Evolutionary conservation across 148 eudicot species (phyloP), one percentile per base, ranked within the genome.

Genomic region (Chenopodium berlandieri): DNA sequence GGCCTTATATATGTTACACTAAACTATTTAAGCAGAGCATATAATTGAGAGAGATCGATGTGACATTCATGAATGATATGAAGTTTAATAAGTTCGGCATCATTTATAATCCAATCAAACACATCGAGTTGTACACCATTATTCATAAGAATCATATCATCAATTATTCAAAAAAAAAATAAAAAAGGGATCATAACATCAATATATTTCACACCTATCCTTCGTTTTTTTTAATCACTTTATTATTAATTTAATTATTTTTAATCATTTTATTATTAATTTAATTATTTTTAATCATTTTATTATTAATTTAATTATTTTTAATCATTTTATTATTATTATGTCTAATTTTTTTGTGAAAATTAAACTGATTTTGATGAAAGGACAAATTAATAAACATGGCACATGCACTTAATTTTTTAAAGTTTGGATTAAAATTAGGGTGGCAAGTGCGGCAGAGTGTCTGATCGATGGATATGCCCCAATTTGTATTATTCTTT

Each of bases 31-130:
- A 30, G 78, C 13, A 62, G 32, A 27, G 17, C 40, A 65, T 63
- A 81, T 75, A 30, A 75, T 81, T 47, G 64, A 81, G 83, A 6
- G 44, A 40, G 44, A 40, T 40, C 44, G 44, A 75, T 75, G 74
- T 75, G 83, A 81, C 83, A 20, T 65, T 63, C 31, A 40, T 34
- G 31, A 72, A 58, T 34, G 31, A 72, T 40, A 72, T 60, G 58
- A 37, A n/a, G 40, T 58, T 44, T 71, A 37, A 37, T 71, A n/a
- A 27, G 27, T n/a, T 71, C 72, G 77, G 77, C 77, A 80, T 80
- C 71, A 71, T 40, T 71, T 40, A 5, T 40, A 6, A 40, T 40
- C 44, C 44, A 40, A 40, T 40, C 44, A 40, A 40, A 40, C 7
- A 40, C 44, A 40, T 71, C 82, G 17, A 44, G 47, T 64, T 5